These are phyloP conservation scores for Alternaria sp. DNA, from an alignment of 2,329 filamentous ascomycete genomes.

Conservation along the genomic window DNA sequence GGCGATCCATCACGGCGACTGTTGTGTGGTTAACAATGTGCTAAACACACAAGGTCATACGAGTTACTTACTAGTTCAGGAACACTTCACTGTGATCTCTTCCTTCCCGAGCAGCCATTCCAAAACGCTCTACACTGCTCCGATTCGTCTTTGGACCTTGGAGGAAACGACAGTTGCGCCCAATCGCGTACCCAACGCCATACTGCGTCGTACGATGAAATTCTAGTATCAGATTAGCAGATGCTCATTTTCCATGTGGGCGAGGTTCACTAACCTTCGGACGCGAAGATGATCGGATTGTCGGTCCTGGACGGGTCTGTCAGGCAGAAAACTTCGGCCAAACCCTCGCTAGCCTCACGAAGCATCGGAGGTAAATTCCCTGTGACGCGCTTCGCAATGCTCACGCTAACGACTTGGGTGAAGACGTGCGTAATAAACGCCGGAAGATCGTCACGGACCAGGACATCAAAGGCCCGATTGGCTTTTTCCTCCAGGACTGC, in stretches of 20 bases:
- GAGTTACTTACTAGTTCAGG: conserved; percentile 70
- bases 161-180: conserved; percentile 80
- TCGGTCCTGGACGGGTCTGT: conserved; percentile 77
- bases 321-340: conserved; percentile 80
- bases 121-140: conserved; percentile 68
- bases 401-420: conserved; percentile 73
- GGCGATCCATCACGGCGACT: conserved; percentile 77
- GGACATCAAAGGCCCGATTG: conserved; percentile 68
- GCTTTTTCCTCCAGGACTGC: conserved; percentile 69
- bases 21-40: neutral
- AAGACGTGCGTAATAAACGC: conserved; percentile 76
- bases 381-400: conserved; percentile 73
- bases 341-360: conserved; percentile 74
- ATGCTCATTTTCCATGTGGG: neutral
- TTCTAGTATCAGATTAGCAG: conserved; percentile 58
- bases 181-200: conserved; percentile 75
- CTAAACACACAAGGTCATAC: conserved; percentile 13
- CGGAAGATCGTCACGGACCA: conserved; percentile 74
- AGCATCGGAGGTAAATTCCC: conserved; percentile 72
- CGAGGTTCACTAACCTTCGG: conserved; percentile 64
- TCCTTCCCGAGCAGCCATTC: conserved; percentile 68
- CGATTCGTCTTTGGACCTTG: conserved; percentile 77
- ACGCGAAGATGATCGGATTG: conserved; percentile 81
- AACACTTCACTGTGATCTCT: conserved; percentile 78
- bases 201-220: conserved; percentile 80